Conservation (phyloP, 257 asterid species). For the Mentha longifolia region DNA sequence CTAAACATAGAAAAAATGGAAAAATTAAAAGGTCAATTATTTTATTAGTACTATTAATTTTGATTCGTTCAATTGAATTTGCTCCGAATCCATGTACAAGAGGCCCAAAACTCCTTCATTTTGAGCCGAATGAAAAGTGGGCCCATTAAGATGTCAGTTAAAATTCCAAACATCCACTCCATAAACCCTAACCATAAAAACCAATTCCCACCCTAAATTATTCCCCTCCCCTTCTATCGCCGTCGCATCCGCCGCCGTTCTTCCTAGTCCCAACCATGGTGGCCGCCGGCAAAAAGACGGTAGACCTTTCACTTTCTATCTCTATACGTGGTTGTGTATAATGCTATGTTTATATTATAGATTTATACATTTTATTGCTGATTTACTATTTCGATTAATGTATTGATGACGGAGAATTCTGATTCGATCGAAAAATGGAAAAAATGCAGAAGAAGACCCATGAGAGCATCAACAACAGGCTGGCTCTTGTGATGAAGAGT, state of each 20-base stretch:
- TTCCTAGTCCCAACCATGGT: slow-evolving; percentile 40
- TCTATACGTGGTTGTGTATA: neutral
- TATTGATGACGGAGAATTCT: neutral
- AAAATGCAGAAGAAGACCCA: slow-evolving; percentile 79
- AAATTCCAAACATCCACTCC: too few relatives aligned
- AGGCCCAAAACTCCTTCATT: neutral
- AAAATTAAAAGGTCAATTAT: neutral
- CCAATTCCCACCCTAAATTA: neutral
- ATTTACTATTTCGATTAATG: neutral
- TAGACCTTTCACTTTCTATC: slow-evolving; percentile 7
- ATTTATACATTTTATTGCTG: neutral
- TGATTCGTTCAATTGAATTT: too few relatives aligned
- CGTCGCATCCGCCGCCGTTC: slow-evolving; percentile 33
- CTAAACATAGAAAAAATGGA: too few relatives aligned
- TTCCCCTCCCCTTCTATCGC: neutral
- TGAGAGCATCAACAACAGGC: slow-evolving; percentile 76
- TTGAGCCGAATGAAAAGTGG: too few relatives aligned
- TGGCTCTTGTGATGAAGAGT: slow-evolving; percentile 87
- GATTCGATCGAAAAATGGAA: neutral
- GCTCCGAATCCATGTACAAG: neutral
- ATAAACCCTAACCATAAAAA: slow-evolving; percentile 41
- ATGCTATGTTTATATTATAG: neutral
- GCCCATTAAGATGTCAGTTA: too few relatives aligned
- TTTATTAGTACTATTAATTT: too few relatives aligned
- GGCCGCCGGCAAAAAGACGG: slow-evolving; percentile 59